Evolutionary conservation across 441 rosid genomes (phyloP), one percentile per base, ranked within the genome.

Genomic region (Erodium trifolium): DNA sequence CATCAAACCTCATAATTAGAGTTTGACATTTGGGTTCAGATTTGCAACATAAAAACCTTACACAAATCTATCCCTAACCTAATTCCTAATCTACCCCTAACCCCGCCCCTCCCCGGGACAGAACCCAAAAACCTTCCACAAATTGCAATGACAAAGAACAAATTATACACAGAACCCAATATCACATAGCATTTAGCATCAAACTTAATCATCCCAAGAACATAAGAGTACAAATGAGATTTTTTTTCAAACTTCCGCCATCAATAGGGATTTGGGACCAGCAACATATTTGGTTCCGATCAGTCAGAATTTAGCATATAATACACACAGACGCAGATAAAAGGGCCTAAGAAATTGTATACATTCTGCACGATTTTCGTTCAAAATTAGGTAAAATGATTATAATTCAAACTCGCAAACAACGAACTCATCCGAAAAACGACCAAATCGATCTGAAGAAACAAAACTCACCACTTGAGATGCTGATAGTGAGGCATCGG

Each of bases 401-500:
- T 5, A 5, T 11, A 12, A 17, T 2, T 59, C 31, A 5, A 12
- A 6, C 49, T 5, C 5, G 4, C 16, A 14, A 23, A 31, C 0
- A 43, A 72, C 11, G 10, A 45, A 45, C 13, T 11, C 1, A 10
- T 9, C 13, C n/a, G 51, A 11, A 45, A 45, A 45, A 12, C 3
- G 51, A 60, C 5, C 27, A 51, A 16, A 53, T 14, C 60, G 60
- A 53, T 53, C 60, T 53, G 60, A 53, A 53, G 18, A 53, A 4
- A 14, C 60, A 4, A 53, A 53, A 53, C 60, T 53, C 60, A 49
- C 87, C 81, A 68, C 68, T 68, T 70, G 79, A 67, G 79, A 63
- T 55, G 74, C n/a, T 64, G 80, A 68, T 13, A 78, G 57, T 75
- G 86, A 16, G 70, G 67, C 23, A 68, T 73, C 77, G 11, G 85